phyloP scores from a whole-genome alignment of 2,329 filamentous ascomycete genomes.

The Botryosphaeria agaves region DNA sequence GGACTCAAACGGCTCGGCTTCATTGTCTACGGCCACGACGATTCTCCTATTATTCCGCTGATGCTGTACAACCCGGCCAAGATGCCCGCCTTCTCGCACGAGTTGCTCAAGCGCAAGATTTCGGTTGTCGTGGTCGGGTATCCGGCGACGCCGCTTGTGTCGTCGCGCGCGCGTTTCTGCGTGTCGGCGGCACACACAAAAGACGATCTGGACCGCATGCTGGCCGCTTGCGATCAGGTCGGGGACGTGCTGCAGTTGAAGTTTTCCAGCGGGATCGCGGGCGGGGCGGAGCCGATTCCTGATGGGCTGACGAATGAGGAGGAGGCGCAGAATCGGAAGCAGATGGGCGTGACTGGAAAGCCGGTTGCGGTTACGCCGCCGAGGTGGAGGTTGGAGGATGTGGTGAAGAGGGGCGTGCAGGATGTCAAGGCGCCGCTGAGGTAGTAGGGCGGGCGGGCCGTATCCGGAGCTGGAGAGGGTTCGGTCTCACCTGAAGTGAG shows the following conservation, averaged over 20 bases:
- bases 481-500: background rate
- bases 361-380: constrained; percentile 39
- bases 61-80: constrained; percentile 97
- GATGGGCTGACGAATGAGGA: constrained; percentile 54
- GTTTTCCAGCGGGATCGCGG: constrained; percentile 90
- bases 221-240: constrained; percentile 81
- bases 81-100: constrained; percentile 94
- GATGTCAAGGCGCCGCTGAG: constrained; percentile 58
- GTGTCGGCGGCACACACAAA: constrained; percentile 95
- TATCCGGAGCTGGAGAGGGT: background rate
- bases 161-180: constrained; percentile 88
- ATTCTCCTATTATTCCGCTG: constrained; percentile 90
- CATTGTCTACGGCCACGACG: constrained; percentile 94
- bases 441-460: constrained; percentile 27
- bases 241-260: constrained; percentile 87
- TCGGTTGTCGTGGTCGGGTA: constrained; percentile 96
- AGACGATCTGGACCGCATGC: constrained; percentile 82
- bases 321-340: constrained; percentile 45
- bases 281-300: constrained; percentile 61
- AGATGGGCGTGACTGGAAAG: constrained; percentile 30
- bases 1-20: constrained; percentile 92
- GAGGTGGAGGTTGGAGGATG: constrained; percentile 61
- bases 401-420: constrained; percentile 54
- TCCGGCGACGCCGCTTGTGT: constrained; percentile 87
- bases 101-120: constrained; percentile 96